Evolutionary conservation across 2,329 filamentous ascomycete species (phyloP).

Genomic region (Chrysoporthe puriensis): DNA sequence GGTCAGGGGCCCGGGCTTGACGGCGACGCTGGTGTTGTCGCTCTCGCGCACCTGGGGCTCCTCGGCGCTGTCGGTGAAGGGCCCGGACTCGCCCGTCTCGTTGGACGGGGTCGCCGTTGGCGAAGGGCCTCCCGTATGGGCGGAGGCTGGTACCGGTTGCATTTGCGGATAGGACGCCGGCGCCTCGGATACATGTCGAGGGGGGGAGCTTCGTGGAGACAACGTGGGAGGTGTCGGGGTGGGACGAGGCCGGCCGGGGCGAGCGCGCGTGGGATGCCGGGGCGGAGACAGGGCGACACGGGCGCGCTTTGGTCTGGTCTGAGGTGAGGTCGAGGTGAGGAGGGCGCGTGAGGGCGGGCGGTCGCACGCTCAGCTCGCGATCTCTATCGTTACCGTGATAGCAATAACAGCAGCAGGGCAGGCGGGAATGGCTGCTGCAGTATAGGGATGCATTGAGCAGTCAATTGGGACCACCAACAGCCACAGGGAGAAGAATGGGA

Average conservation of each 20-base stretch:
- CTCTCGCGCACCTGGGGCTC: conserved; percentile 26
- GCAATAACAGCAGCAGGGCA: conserved; percentile 16
- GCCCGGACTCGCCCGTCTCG: conserved; percentile 26
- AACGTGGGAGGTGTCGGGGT: conserved; percentile 5
- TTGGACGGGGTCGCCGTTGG: conserved; percentile 27
- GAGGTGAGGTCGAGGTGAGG: conserved; percentile 11
- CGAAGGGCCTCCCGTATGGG: conserved; percentile 26
- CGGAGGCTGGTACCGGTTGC: conserved; percentile 29
- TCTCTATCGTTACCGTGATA: neutral
- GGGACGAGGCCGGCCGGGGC: conserved; percentile 11
- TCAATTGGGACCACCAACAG: conserved; percentile 6
- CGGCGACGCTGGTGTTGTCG: conserved; percentile 26
- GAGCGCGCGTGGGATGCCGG: neutral
- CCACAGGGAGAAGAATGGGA: neutral
- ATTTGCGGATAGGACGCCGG: conserved; percentile 29
- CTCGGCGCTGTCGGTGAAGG: conserved; percentile 28
- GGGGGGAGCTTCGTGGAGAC: conserved; percentile 19
- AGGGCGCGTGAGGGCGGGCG: conserved; percentile 5
- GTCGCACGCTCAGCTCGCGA: conserved; percentile 17
- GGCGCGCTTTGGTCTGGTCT: neutral
- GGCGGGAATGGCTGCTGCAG: conserved; percentile 2
- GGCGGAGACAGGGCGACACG: neutral
- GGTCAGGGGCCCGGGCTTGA: conserved; percentile 14
- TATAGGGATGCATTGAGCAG: conserved; percentile 27
- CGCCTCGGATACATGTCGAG: conserved; percentile 31